phyloP scores from a whole-genome alignment of 2,329 filamentous ascomycete genomes.

The Proliferodiscus dingleyae region DNA sequence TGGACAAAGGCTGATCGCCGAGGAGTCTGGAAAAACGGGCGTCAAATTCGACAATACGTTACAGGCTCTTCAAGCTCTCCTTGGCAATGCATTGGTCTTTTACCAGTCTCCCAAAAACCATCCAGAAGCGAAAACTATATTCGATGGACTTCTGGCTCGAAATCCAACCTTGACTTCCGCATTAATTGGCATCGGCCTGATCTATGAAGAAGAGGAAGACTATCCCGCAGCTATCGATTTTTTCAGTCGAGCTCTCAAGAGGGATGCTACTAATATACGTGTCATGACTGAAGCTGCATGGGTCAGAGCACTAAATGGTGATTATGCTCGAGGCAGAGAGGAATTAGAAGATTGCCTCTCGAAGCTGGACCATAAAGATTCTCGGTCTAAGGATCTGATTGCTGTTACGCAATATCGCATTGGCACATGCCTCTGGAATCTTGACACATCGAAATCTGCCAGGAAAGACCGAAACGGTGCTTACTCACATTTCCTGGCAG shows the following conservation, averaged over 20 bases:
- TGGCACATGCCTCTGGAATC: constrained; percentile 80
- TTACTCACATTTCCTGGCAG: constrained; percentile 76
- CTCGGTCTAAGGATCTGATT: constrained; percentile 64
- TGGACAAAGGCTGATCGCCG: constrained; percentile 56
- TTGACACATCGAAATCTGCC: constrained; percentile 67
- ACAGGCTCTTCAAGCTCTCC: constrained; percentile 69
- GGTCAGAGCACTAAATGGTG: constrained; percentile 80
- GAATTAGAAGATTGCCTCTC: constrained; percentile 68
- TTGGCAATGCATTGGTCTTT: constrained; percentile 85
- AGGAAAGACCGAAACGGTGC: constrained; percentile 77
- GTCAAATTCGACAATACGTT: constrained; percentile 62
- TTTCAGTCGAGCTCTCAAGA: constrained; percentile 66
- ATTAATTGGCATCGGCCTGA: constrained; percentile 83
- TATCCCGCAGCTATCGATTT: constrained; percentile 79
- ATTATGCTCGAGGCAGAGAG: constrained; percentile 61
- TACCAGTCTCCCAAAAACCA: constrained; percentile 89
- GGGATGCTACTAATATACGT: constrained; percentile 69
- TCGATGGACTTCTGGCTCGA: constrained; percentile 72
- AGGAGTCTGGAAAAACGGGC: constrained; percentile 62
- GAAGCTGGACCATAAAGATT: constrained; percentile 57
- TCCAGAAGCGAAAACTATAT: constrained; percentile 78
- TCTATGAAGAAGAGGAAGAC: constrained; percentile 90
- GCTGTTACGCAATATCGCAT: constrained; percentile 84
- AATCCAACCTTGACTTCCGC: constrained; percentile 74
- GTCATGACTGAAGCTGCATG: constrained; percentile 86